Conservation (phyloP, 73 alveolate species). For the Loxodes magnus region DNA sequence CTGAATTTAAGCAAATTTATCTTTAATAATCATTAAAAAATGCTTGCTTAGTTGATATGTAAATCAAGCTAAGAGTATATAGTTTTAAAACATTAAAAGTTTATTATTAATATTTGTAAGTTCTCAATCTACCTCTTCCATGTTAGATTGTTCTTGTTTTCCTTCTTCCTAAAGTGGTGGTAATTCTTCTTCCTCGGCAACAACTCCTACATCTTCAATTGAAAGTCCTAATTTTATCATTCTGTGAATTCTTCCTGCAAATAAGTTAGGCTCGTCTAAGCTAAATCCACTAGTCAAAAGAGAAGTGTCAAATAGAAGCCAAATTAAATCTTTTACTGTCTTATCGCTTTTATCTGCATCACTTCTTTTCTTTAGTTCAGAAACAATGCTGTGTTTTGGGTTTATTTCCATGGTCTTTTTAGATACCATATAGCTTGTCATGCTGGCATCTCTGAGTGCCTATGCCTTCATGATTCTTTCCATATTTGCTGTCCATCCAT, state of each 20-base stretch:
- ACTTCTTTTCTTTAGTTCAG: conserved; percentile 90
- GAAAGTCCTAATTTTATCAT: conserved; percentile 97
- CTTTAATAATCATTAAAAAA: too few species aligned
- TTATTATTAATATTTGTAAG: too few species aligned
- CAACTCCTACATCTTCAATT: conserved; percentile 75
- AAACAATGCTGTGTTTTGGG: conserved; percentile 88
- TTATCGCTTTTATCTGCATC: conserved; percentile 94
- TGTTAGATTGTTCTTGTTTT: conserved; percentile 64
- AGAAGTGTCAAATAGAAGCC: conserved; percentile 98
- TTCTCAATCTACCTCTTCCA: conserved; percentile 74
- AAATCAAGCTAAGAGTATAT: too few species aligned
- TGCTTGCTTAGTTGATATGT: too few species aligned
- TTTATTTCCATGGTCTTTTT: conserved; percentile 98
- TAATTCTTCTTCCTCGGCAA: conserved; percentile 54
- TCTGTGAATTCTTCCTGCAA: conserved; percentile 98
- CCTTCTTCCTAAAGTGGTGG: conserved; percentile 64
- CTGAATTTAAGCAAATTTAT: too few species aligned
- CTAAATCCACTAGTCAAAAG: conserved; percentile 97
- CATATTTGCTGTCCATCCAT: conserved; percentile 99
- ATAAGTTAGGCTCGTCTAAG: conserved; percentile 94
- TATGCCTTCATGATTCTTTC: conserved; percentile 98
- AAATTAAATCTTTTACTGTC: conserved; percentile 96
- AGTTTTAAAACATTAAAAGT: too few species aligned
- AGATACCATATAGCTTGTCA: conserved; percentile 97
- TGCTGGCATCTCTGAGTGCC: conserved; percentile 98